A percentile compares a stretch with the other conserved stretches of the same genome.
phyloP scores from a whole-genome alignment of 106 monocot species.

The Triglochin maritima region DNA sequence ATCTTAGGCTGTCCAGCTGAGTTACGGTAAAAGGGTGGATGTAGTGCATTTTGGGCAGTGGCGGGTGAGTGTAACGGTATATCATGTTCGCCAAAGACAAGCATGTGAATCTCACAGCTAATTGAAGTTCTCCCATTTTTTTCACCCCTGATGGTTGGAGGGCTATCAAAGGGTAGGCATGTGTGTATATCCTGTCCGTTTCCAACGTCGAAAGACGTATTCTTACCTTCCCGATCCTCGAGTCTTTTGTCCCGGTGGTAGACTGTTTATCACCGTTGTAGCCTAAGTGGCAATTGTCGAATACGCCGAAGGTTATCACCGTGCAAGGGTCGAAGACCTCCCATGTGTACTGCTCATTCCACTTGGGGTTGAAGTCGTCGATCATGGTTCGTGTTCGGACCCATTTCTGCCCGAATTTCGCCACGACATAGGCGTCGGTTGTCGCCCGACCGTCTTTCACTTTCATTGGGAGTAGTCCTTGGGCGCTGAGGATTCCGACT shows the following conservation, averaged over 20 bases:
- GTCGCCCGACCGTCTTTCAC: conserved; percentile 35
- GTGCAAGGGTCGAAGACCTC: conserved; percentile 71
- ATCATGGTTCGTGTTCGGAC: conserved; percentile 58
- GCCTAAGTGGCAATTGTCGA: conserved; percentile 55
- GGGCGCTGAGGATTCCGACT: conserved; percentile 46
- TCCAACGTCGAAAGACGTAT: conserved; percentile 64
- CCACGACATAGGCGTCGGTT: conserved; percentile 60
- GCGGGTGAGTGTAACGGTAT: conserved; percentile 42
- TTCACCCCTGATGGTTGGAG: conserved; percentile 50
- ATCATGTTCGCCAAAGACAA: conserved; percentile 39
- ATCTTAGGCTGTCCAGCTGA: conserved; percentile 45
- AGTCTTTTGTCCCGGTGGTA: conserved; percentile 15
- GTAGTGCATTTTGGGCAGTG: conserved; percentile 60
- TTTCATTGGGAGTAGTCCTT: conserved; percentile 48
- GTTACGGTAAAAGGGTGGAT: conserved; percentile 42
- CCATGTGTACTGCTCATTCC: conserved; percentile 85
- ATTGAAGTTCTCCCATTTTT: conserved; percentile 72
- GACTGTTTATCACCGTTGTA: conserved; percentile 2
- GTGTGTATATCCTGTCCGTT: conserved; percentile 49
- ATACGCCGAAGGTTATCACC: conserved; percentile 59
- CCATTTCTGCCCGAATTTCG: conserved; percentile 75
- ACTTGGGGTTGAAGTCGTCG: conserved; percentile 41
- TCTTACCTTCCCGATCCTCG: conserved; percentile 54
- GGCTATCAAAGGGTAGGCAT: conserved; percentile 47
- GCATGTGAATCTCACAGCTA: conserved; percentile 51